A percentile compares a stretch with the other conserved stretches of the same genome.
phyloP scores from a whole-genome alignment of 306 rosid species.

The Rosa multiflora region DNA sequence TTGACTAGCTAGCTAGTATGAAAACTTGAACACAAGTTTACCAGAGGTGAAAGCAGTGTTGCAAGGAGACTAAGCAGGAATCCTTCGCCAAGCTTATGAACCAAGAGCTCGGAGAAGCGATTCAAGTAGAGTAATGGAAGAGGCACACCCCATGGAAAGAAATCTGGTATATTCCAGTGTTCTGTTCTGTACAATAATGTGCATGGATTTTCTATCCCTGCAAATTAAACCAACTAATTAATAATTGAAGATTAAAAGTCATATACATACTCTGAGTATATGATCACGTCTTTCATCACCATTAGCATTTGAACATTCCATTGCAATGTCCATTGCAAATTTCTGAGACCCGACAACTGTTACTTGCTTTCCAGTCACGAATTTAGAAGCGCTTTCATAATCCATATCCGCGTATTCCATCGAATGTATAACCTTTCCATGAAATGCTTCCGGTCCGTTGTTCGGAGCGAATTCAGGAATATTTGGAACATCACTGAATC shows the following conservation, averaged over 20 bases:
- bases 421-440: slow-evolving; percentile 58
- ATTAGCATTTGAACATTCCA: slow-evolving; percentile 54
- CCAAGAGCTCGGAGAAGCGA: slow-evolving; percentile 62
- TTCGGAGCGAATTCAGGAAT: slow-evolving; percentile 60
- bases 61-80: slow-evolving; percentile 50
- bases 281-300: slow-evolving; percentile 23
- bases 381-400: slow-evolving; percentile 31
- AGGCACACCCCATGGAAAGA: slow-evolving; percentile 67
- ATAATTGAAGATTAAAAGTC: too few relatives aligned
- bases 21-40: slow-evolving; percentile 5
- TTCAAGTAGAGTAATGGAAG: slow-evolving; percentile 43
- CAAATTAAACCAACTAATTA: background rate
- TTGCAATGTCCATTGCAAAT: slow-evolving; percentile 57
- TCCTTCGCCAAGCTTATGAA: slow-evolving; percentile 68
- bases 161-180: slow-evolving; percentile 62
- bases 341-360: slow-evolving; percentile 65
- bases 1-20: too few relatives aligned
- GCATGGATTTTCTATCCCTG: slow-evolving; percentile 58
- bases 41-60: slow-evolving; percentile 60
- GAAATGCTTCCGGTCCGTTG: slow-evolving; percentile 50
- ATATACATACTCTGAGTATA: too few relatives aligned
- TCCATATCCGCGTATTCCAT: slow-evolving; percentile 55
- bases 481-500: slow-evolving; percentile 69
- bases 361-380: slow-evolving; percentile 45
- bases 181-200: slow-evolving; percentile 48